Evolutionary conservation across 1,139 yeast genomes (phyloP).

Genomic region (Magnusiomyces clavatus): DNA sequence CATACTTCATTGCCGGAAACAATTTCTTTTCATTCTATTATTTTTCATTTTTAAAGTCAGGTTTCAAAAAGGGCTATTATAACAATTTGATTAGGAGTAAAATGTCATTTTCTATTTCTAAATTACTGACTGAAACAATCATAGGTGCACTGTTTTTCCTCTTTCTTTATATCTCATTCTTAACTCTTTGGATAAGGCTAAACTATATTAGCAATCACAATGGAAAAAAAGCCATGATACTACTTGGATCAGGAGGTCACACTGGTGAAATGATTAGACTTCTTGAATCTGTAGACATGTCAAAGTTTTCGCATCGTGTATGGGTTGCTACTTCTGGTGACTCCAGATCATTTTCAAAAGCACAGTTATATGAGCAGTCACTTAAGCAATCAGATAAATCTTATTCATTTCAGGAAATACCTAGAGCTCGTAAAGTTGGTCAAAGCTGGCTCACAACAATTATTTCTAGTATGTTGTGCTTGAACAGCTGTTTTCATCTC

Average conservation of each 20-base stretch:
- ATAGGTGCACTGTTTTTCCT: background rate
- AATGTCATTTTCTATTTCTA: background rate
- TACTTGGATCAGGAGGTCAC: conserved; percentile 58
- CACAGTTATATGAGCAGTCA: background rate
- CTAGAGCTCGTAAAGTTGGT: conserved; percentile 74
- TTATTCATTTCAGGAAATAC: conserved; percentile 35
- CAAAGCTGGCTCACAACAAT: conserved; percentile 50
- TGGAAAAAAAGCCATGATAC: background rate
- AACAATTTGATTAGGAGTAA: no score
- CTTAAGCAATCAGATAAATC: conserved; percentile 8
- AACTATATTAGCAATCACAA: background rate
- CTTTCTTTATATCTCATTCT: background rate
- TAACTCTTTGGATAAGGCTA: background rate
- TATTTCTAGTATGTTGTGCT: conserved; percentile 39
- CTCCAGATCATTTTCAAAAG: conserved; percentile 26
- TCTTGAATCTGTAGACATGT: conserved; percentile 37
- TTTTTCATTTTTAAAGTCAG: no score
- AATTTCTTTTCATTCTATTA: no score
- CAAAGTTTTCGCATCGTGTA: conserved; percentile 26
- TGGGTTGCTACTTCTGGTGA: conserved; percentile 45
- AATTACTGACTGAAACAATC: background rate
- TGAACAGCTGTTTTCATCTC: conserved; percentile 26
- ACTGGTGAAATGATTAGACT: conserved; percentile 90
- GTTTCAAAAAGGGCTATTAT: no score
- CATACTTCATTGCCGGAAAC: background rate